Conservation (phyloP, 495 filamentous ascomycete species). For the Trypethelium eluteriae region DNA sequence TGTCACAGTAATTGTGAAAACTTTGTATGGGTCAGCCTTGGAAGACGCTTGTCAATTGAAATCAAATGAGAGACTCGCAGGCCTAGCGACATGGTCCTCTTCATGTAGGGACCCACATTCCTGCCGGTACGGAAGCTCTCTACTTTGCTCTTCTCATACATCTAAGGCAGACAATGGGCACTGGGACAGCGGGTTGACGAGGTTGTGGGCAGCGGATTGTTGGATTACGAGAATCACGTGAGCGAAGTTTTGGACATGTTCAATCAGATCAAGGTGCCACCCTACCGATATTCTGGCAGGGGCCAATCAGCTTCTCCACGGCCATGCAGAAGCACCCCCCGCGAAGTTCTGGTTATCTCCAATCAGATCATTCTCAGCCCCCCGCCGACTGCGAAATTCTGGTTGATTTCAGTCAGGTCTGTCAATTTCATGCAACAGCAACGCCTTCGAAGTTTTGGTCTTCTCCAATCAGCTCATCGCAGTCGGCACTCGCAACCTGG, state of each 20-base stretch:
- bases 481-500: background rate
- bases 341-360: slow-evolving; percentile 3
- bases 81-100: background rate
- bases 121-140: background rate
- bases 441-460: background rate
- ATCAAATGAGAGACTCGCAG: background rate
- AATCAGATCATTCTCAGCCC: background rate
- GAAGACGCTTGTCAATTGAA: background rate
- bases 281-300: background rate
- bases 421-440: background rate
- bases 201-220: background rate
- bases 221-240: background rate
- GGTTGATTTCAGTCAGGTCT: background rate
- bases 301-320: background rate
- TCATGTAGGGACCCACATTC: background rate
- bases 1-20: background rate
- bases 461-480: background rate
- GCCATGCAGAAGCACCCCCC: background rate
- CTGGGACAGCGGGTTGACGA: background rate
- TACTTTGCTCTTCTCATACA: background rate
- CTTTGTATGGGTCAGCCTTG: background rate
- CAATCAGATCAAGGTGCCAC: background rate
- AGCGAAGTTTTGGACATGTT: background rate
- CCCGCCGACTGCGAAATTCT: background rate
- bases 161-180: background rate